Percentiles rank a stretch among this genome's conserved stretches.
These are phyloP conservation scores for Apiospora aurea DNA, from an alignment of 2,329 filamentous ascomycete genomes.

Conservation along the genomic window DNA sequence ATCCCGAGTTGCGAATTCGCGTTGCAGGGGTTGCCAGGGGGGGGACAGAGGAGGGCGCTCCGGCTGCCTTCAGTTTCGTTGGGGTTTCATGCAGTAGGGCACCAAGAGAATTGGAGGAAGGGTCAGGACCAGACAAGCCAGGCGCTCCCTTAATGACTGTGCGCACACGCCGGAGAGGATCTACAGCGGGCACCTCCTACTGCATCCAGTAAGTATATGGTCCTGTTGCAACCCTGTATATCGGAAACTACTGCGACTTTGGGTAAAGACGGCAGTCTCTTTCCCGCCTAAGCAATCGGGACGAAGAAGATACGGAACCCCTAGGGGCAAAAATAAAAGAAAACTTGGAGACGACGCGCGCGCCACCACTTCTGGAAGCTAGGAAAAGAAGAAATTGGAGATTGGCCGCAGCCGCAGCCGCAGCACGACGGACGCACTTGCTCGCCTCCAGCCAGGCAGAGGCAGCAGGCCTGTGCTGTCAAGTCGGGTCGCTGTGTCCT, in stretches of 20 bases:
- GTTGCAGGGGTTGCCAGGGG: conserved; percentile 19
- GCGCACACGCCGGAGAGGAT: background rate
- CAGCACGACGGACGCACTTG: background rate
- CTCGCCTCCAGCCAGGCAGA: background rate
- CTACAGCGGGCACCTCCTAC: conserved; percentile 1
- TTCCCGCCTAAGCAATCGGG: background rate
- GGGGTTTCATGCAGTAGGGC: conserved; percentile 25
- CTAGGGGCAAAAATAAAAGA: background rate
- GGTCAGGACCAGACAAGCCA: conserved; percentile 4
- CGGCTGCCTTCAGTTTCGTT: conserved; percentile 23
- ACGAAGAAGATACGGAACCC: conserved; percentile 22
- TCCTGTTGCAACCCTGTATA: background rate
- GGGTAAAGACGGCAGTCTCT: conserved; percentile 4
- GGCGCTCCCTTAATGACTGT: conserved; percentile 4
- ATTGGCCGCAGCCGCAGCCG: background rate
- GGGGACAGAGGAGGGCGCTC: conserved; percentile 12
- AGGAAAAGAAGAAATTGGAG: conserved; percentile 21
- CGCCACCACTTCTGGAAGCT: conserved; percentile 20
- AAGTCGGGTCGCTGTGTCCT: too few species aligned
- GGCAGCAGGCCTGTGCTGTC: background rate
- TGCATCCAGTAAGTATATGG: conserved; percentile 11
- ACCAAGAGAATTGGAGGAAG: conserved; percentile 4
- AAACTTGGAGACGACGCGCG: conserved; percentile 20
- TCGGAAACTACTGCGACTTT: conserved; percentile 15
- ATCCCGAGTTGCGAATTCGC: conserved; percentile 21